Percentiles rank a stretch among this genome's conserved stretches.
phyloP scores from a whole-genome alignment of 768 basidiomycete species.

The Zangia roseola region DNA sequence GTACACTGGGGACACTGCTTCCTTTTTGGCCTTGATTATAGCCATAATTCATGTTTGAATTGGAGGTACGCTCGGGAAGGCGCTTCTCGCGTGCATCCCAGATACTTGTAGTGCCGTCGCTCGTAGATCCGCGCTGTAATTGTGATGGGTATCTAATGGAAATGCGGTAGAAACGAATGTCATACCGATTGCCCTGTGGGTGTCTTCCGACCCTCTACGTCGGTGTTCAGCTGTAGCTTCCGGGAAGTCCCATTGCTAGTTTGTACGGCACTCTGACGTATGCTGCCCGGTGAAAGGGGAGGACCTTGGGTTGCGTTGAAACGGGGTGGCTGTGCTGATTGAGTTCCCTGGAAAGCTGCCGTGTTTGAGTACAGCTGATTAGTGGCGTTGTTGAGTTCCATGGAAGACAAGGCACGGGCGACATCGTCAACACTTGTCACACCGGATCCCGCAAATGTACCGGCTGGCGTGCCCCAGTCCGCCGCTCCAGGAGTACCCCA shows the following conservation, averaged over 20 bases:
- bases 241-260: conserved; percentile 38
- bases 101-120: conserved; percentile 32
- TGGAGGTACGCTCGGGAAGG: conserved; percentile 57
- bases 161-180: conserved; percentile 41
- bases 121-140: conserved; percentile 35
- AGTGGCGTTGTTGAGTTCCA: conserved; percentile 52
- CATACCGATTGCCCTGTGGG: conserved; percentile 52
- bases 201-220: conserved; percentile 67
- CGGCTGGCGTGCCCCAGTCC: conserved; percentile 57
- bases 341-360: conserved; percentile 41
- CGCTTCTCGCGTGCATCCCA: conserved; percentile 72
- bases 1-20: conserved; percentile 57
- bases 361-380: conserved; percentile 29
- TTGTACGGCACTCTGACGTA: conserved; percentile 41
- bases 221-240: conserved; percentile 58
- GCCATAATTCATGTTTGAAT: conserved; percentile 64
- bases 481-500: conserved; percentile 54
- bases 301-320: conserved; percentile 54
- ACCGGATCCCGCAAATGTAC: conserved; percentile 29
- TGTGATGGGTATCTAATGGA: conserved; percentile 37
- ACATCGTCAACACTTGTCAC: conserved; percentile 64
- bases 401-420: conserved; percentile 64
- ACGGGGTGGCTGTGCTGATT: conserved; percentile 64
- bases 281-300: conserved; percentile 38
- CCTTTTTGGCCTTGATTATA: conserved; percentile 43